Conservation (phyloP, 2,329 filamentous ascomycete genomes). For the Leptodontidium sp. region DNA sequence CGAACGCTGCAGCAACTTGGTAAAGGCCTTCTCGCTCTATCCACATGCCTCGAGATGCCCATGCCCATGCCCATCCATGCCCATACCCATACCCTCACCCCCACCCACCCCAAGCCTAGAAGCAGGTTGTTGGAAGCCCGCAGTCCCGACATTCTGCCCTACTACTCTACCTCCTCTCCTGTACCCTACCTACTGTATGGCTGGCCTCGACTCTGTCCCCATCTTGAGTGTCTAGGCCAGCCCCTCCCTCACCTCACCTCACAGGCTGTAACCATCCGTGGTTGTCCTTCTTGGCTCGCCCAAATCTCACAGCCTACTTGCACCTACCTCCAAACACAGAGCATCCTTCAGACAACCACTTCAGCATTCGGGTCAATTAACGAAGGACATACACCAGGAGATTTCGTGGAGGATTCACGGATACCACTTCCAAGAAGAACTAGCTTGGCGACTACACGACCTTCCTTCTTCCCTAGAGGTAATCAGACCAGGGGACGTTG, state of each 20-base stretch:
- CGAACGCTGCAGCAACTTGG: background rate
- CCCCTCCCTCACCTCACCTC: background rate
- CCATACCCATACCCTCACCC: background rate
- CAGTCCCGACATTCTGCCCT: background rate
- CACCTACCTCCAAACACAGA: background rate
- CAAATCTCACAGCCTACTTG: constrained; percentile 9
- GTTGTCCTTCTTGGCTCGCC: background rate
- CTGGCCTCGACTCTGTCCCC: background rate
- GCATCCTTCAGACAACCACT: background rate
- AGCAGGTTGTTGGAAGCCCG: background rate
- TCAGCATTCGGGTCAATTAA: background rate
- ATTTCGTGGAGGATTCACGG: background rate
- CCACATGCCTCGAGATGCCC: too few species aligned
- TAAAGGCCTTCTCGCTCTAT: background rate
- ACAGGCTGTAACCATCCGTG: constrained; percentile 10
- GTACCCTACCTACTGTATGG: too few species aligned
- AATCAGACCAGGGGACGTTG: background rate
- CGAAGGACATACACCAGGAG: background rate
- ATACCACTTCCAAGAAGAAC: background rate
- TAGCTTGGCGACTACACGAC: background rate
- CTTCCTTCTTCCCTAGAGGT: background rate
- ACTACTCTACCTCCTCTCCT: background rate
- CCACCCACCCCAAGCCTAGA: background rate
- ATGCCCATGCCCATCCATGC: background rate
- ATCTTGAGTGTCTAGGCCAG: background rate